These are phyloP conservation scores for Ganoderma lingzhi DNA, from an alignment of 1,284 basidiomycete genomes.

Conservation along the genomic window DNA sequence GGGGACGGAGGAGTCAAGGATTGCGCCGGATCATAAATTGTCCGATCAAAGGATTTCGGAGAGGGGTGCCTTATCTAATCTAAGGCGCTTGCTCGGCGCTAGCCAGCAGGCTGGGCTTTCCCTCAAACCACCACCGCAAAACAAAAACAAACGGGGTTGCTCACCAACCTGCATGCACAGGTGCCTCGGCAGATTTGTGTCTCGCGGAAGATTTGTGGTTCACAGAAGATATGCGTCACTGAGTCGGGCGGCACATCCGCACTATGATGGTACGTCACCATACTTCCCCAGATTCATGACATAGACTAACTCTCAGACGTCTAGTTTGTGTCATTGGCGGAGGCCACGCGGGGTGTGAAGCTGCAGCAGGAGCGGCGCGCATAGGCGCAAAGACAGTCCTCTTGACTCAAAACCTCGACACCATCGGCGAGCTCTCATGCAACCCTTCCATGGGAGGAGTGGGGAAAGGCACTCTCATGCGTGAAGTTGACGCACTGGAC, in stretches of 20 bases:
- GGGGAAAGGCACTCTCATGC: slow-evolving; percentile 89
- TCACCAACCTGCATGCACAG: slow-evolving; percentile 22
- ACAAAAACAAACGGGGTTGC: neutral
- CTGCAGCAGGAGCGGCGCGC: slow-evolving; percentile 85
- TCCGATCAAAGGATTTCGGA: neutral
- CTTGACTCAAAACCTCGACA: slow-evolving; percentile 82
- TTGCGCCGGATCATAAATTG: neutral
- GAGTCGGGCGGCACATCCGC: slow-evolving; percentile 16
- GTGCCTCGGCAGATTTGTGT: slow-evolving; percentile 8
- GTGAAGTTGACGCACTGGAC: slow-evolving; percentile 89
- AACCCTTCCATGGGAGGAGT: slow-evolving; percentile 92
- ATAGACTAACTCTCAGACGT: neutral
- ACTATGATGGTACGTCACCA: slow-evolving; percentile 38
- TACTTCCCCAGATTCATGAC: no score
- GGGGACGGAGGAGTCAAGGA: slow-evolving; percentile 12
- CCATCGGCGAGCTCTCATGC: slow-evolving; percentile 89
- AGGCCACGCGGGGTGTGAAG: slow-evolving; percentile 92
- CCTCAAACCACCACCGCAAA: neutral
- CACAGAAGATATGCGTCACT: slow-evolving; percentile 24
- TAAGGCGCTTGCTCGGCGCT: neutral
- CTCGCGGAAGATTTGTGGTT: neutral
- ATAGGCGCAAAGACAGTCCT: slow-evolving; percentile 83
- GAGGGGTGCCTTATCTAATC: slow-evolving; percentile 23
- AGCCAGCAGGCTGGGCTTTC: neutral
- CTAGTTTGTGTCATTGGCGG: slow-evolving; percentile 90